Percentiles rank a stretch among this genome's conserved stretches.
These are phyloP conservation scores for Xerocomus minutiporus DNA, from an alignment of 1,284 basidiomycete species.

Conservation along the genomic window DNA sequence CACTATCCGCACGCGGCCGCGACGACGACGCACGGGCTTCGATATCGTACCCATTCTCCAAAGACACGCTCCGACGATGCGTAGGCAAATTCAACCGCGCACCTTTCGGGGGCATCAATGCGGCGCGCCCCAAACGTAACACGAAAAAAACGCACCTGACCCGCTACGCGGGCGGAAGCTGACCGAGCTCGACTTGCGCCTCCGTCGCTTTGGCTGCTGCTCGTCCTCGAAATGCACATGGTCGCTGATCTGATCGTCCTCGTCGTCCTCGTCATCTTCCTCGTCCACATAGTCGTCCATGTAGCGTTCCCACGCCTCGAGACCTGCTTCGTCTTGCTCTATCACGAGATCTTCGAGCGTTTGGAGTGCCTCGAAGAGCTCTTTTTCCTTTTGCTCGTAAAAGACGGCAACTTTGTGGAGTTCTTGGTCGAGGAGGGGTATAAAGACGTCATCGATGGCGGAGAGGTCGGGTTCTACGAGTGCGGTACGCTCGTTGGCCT, in stretches of 20 bases:
- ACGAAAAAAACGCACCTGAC: slow-evolving; percentile 22
- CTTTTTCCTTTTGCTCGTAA: slow-evolving; percentile 74
- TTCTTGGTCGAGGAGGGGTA: slow-evolving; percentile 77
- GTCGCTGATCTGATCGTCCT: slow-evolving; percentile 47
- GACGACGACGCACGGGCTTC: slow-evolving; percentile 37
- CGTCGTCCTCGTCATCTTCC: slow-evolving; percentile 66
- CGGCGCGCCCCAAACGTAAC: not conserved
- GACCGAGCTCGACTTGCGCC: slow-evolving; percentile 36
- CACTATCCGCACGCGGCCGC: slow-evolving; percentile 18
- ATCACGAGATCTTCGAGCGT: slow-evolving; percentile 65
- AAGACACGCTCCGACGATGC: slow-evolving; percentile 50
- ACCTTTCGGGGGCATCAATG: slow-evolving; percentile 14
- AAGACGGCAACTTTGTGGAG: slow-evolving; percentile 80
- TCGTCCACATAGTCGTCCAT: slow-evolving; percentile 56
- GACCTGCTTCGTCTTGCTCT: slow-evolving; percentile 62
- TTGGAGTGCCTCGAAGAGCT: slow-evolving; percentile 61
- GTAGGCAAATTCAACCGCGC: slow-evolving; percentile 22
- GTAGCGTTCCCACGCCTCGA: slow-evolving; percentile 45
- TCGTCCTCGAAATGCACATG: slow-evolving; percentile 53
- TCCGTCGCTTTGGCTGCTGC: slow-evolving; percentile 26
- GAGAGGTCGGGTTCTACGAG: slow-evolving; percentile 42
- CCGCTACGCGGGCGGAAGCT: slow-evolving; percentile 24
- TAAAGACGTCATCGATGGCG: slow-evolving; percentile 58
- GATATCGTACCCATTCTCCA: slow-evolving; percentile 35
- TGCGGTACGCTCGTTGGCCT: slow-evolving; percentile 56